A percentile compares a stretch with the other conserved stretches of the same genome.
These are phyloP conservation scores for Rhinocladiella similis DNA, from an alignment of 2,329 filamentous ascomycete genomes.

Conservation along the genomic window DNA sequence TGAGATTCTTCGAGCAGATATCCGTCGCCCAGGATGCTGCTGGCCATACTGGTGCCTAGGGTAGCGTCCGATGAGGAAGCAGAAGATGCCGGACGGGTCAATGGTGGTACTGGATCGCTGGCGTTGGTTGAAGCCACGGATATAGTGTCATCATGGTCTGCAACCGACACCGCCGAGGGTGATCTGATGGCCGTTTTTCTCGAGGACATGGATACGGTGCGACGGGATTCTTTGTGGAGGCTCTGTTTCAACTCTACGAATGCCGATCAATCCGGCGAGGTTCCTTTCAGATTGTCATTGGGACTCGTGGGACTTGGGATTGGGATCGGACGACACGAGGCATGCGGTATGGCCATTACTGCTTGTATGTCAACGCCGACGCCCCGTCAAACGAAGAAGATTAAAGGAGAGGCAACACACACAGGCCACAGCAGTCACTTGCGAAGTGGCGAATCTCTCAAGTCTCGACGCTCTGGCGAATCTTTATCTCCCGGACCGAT, in stretches of 20 bases:
- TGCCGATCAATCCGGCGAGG: neutral
- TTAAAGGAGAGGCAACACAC: too few species aligned
- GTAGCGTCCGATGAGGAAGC: slow-evolving; percentile 24
- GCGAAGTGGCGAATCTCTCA: too few species aligned
- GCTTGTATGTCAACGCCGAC: neutral
- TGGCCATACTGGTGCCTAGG: slow-evolving; percentile 27
- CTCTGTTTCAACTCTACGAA: too few species aligned
- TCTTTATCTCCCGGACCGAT: too few species aligned
- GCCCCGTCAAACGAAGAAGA: too few species aligned
- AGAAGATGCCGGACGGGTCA: slow-evolving; percentile 28
- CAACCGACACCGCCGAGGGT: slow-evolving; percentile 8
- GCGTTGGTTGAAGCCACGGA: slow-evolving; percentile 19
- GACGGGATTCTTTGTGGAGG: too few species aligned
- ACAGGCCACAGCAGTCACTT: too few species aligned
- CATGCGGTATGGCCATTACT: neutral
- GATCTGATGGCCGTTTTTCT: slow-evolving; percentile 11
- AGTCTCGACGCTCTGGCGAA: too few species aligned
- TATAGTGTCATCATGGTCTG: slow-evolving; percentile 17
- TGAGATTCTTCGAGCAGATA: slow-evolving; percentile 27
- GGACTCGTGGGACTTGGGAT: neutral
- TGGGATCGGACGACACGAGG: neutral
- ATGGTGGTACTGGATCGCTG: slow-evolving; percentile 26
- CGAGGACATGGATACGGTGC: slow-evolving; percentile 7
- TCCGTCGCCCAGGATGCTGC: slow-evolving; percentile 26
- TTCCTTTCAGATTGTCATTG: neutral